These are phyloP conservation scores for Syncephalastrum sp. DNA, from an alignment of 371 early-diverging fungal genomes.

Conservation along the genomic window DNA sequence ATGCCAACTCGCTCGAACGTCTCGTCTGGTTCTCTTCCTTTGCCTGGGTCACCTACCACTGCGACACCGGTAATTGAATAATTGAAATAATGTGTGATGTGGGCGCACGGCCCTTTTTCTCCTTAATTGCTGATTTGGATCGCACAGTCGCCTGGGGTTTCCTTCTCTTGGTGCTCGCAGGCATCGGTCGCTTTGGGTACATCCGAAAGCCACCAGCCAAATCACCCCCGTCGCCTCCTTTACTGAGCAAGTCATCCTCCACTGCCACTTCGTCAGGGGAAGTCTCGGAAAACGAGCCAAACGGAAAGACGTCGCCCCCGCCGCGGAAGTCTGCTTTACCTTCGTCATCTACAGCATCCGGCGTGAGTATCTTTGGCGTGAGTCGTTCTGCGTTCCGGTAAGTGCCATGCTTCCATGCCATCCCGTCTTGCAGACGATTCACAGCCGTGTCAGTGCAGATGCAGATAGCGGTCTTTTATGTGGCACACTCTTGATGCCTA, in stretches of 20 bases:
- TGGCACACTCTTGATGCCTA: conserved; percentile 38
- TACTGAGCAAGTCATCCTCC: too few relatives aligned
- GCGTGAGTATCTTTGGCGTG: conserved; percentile 21
- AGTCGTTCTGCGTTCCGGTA: conserved; percentile 20
- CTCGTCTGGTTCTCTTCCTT: conserved; percentile 31
- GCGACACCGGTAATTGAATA: too few relatives aligned
- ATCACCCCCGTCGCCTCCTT: too few relatives aligned
- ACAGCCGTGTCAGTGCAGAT: conserved; percentile 22
- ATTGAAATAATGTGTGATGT: neutral
- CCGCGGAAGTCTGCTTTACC: neutral
- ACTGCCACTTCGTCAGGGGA: conserved; percentile 26
- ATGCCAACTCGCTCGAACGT: conserved; percentile 18
- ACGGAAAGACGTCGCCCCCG: conserved; percentile 1
- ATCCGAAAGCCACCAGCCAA: too few relatives aligned
- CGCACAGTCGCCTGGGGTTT: conserved; percentile 6
- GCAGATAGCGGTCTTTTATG: conserved; percentile 50
- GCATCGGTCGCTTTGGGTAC: too few relatives aligned
- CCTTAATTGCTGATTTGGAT: neutral
- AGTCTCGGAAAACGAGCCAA: too few relatives aligned
- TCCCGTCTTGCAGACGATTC: neutral
- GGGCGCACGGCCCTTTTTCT: neutral
- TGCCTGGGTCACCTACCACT: conserved; percentile 24
- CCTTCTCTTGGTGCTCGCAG: conserved; percentile 6
- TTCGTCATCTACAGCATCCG: neutral
- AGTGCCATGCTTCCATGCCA: neutral